Base-by-base conservation (phyloP, 148 eudicot species). In the Dysphania ambrosioides region DNA sequence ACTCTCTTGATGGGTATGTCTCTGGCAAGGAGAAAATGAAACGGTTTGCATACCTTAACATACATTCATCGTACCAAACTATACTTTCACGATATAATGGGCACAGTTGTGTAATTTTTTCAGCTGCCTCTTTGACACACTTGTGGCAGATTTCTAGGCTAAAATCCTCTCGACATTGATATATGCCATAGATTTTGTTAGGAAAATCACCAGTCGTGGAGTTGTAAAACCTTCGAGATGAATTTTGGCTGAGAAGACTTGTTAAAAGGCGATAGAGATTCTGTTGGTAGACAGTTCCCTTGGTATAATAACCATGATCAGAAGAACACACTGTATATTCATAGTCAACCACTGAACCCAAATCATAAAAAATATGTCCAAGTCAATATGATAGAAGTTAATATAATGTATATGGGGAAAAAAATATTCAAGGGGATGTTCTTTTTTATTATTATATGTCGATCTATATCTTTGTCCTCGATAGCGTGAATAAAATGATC, bases 11-110 rank as follows among this genome's bases (percentile, higher is more conserved):
- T 44, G 63, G 71, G 3, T 18, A 2, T 11, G 21, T 3, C 2
- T 74, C 72, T 32, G 23, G 15, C 34, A 24, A 11, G 5, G 71
- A 53, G 24, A 66, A 68, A 4, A 75, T 26, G 16, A 63, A 21
- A 27, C 29, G 26, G 38, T 66, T 75, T 7, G 78, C 68, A 44
- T 66, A 75, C 24, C 78, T 58, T 15, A 75, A 13, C 38, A 66
- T 56, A 18, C 78, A 75, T 23, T 75, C 62, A 5, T 51, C 15
- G 4, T 76, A 76, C 72, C 65, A 76, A 16, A 76, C 16, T 8
- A 76, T 31, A 27, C 29, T 68, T 40, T 30, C 73, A 27, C 24
- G 31, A 2, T 44, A 47, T 3, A 18, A 27, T 3, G 79, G 79
- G 31, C 79, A 76, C 4, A n/a, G 27, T 8, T 58, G 13, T 0